Evolutionary conservation across 352 stramenopile genomes (phyloP), one percentile per base, ranked within the genome.

Genomic region (Phytophthora rubi): DNA sequence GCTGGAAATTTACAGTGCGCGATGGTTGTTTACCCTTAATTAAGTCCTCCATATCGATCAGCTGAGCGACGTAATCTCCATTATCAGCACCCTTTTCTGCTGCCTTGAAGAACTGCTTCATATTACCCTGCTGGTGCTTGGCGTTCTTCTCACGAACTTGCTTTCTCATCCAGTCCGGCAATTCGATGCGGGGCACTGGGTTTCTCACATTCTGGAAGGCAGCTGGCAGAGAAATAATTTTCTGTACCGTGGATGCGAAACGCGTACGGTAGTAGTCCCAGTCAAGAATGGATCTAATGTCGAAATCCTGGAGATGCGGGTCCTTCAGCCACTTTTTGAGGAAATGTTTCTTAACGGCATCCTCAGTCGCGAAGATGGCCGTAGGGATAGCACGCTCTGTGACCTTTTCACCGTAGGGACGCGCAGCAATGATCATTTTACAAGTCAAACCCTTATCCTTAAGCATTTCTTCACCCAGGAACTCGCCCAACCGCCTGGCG

Each of bases 151-250:
- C 88, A 35, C 97, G 89, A 65, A 98, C 88, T 70, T 97, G 92
- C 52, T 92, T 94, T 6, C 94, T 80, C 70, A 99, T 93, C 98
- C 98, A 99, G 44, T 98, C 94, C 12, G 98, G 98, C 68, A 99
- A 85, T 45, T 92, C 78, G 49, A 99, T 96, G 7, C 97, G 86
- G 4, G 97, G 97, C 8, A 99, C 97, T 6, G 98, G 98, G 79
- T 99, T 99, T 15, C 70, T 71, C 3, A 99, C 83, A 62, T 98
- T 98, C 76, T 99, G 98, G 62, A 99, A 93, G 18, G 96, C 98
- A 26, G 98, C 98, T 10, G 98, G 98, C 48, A 99, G 98, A 9
- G 97, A 99, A 68, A 99, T 99, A 78, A 99, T 99, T 75, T 99
- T 99, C 59, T 98, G 97, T 37, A 99, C 97, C 0, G 94, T 98